These are phyloP conservation scores for Diplodia intermedia DNA, from an alignment of 2,329 filamentous ascomycete genomes.

Conservation along the genomic window DNA sequence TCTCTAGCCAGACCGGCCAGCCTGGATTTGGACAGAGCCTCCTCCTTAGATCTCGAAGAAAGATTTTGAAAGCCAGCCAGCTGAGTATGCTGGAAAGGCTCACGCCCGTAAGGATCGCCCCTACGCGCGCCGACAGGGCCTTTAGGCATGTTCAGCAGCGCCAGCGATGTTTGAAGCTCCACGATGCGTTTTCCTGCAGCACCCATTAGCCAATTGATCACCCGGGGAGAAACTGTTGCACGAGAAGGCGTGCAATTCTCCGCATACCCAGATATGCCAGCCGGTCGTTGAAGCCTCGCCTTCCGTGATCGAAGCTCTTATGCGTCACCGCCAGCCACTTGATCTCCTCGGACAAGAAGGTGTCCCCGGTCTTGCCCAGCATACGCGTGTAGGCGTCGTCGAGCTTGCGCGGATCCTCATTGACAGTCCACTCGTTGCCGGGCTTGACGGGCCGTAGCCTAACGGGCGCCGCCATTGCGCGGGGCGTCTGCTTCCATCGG, in stretches of 20 bases:
- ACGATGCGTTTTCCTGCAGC: conserved; percentile 67
- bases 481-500: conserved; percentile 60
- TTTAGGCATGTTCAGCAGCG: conserved; percentile 60
- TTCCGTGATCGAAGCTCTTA: conserved; percentile 96
- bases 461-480: conserved; percentile 55
- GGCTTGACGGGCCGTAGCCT: conserved; percentile 65
- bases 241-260: neutral
- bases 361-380: conserved; percentile 74
- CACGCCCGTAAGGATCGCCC: conserved; percentile 57
- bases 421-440: conserved; percentile 70
- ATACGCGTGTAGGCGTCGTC: conserved; percentile 80
- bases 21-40: conserved; percentile 69
- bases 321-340: conserved; percentile 98
- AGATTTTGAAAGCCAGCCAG: conserved; percentile 78
- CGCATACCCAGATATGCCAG: conserved; percentile 82
- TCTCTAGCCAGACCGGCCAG: conserved; percentile 71
- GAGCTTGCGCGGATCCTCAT: conserved; percentile 74
- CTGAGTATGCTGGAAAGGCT: conserved; percentile 73
- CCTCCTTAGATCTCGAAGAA: conserved; percentile 63
- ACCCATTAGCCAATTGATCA: conserved; percentile 33
- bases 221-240: neutral
- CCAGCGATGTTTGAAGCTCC: conserved; percentile 69
- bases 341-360: conserved; percentile 82
- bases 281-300: conserved; percentile 92
- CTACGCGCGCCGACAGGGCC: conserved; percentile 14